Evolutionary conservation across 2,329 filamentous ascomycete genomes (phyloP), one percentile per base, ranked within the genome.

Genomic region (Cytospora paraplurivora): DNA sequence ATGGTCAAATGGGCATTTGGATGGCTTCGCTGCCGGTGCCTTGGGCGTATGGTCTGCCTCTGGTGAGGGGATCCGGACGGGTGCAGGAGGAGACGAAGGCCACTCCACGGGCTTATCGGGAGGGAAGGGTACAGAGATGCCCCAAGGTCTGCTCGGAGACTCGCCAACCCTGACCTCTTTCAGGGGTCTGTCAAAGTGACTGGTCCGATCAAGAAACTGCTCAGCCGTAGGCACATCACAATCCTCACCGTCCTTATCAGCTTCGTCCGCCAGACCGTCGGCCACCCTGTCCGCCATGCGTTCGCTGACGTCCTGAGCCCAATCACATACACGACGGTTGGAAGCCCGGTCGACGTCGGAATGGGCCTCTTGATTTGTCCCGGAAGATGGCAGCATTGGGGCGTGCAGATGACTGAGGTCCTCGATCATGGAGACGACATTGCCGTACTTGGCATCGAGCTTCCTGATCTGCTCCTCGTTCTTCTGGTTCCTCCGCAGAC

Each of bases 131-230:
- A 97, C 88, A 6, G 87, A 86, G 59, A 97, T 96, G 7, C 93
- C 93, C 93, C 93, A 97, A 15, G 94, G 94, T 52, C 94, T 84
- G 74, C 91, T 96, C 6, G 94, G 94, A 15, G 92, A 96, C 76
- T 98, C 94, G 51, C 94, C 94, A 27, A 98, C 88, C n/a, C 94
- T 85, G 11, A 98, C 86, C 70, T 97, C 94, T 72, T 94, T 92
- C 59, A 98, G 76, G 0, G 91, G 88, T 52, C 93, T 85, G 68
- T 96, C 92, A 73, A 97, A 97, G 71, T 88, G 90, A 63, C 88
- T 83, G 67, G 87, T 82, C 62, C 92, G 84, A 52, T 88, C 83
- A 34, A 87, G 84, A 3, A 84, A 81, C 13, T 81, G 78, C 21
- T 74, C 77, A 52, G 76, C 77, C 61, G 76, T 77, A 65, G 76